A percentile compares a stretch with the other conserved stretches of the same genome.
These are phyloP conservation scores for Candida arabinofermentans DNA, from an alignment of 805 yeast species.

Conservation along the genomic window DNA sequence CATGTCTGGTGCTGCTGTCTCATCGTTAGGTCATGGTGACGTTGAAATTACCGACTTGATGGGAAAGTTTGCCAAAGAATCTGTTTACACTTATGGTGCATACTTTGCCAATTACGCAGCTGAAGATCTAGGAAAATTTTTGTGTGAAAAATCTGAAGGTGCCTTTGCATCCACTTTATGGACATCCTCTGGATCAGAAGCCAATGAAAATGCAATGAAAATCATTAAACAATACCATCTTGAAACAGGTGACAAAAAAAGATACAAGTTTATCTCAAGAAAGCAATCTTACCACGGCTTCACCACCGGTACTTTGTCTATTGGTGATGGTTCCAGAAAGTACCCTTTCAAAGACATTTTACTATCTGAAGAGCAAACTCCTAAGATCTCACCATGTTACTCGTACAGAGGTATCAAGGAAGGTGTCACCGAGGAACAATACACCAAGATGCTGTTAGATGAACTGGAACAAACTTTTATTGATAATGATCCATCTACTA, in stretches of 20 bases:
- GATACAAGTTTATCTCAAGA: slow-evolving; percentile 40
- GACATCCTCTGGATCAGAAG: slow-evolving; percentile 70
- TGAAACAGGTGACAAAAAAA: slow-evolving; percentile 38
- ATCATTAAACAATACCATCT: slow-evolving; percentile 51
- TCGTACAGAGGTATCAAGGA: slow-evolving; percentile 29
- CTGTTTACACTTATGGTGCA: slow-evolving; percentile 35
- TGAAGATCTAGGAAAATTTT: slow-evolving; percentile 42
- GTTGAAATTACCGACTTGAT: slow-evolving; percentile 36
- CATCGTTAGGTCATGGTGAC: slow-evolving; percentile 40
- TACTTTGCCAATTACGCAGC: slow-evolving; percentile 35
- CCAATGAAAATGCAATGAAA: slow-evolving; percentile 74
- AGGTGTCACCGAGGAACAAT: slow-evolving; percentile 38
- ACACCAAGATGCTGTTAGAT: slow-evolving; percentile 34
- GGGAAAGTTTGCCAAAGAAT: slow-evolving; percentile 32
- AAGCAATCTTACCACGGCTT: slow-evolving; percentile 46
- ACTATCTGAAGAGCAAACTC: slow-evolving; percentile 21
- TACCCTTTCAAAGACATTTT: slow-evolving; percentile 29
- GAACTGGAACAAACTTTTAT: slow-evolving; percentile 40
- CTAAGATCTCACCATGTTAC: slow-evolving; percentile 31
- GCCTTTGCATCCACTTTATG: slow-evolving; percentile 39
- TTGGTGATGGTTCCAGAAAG: slow-evolving; percentile 36
- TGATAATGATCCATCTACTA: slow-evolving; percentile 40
- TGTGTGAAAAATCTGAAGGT: slow-evolving; percentile 33
- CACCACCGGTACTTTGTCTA: slow-evolving; percentile 41
- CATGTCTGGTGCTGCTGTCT: slow-evolving; percentile 47